Evolutionary conservation across 139 green algal genomes (phyloP), one percentile per base, ranked within the genome.

Genomic region (Chlorella sp.): DNA sequence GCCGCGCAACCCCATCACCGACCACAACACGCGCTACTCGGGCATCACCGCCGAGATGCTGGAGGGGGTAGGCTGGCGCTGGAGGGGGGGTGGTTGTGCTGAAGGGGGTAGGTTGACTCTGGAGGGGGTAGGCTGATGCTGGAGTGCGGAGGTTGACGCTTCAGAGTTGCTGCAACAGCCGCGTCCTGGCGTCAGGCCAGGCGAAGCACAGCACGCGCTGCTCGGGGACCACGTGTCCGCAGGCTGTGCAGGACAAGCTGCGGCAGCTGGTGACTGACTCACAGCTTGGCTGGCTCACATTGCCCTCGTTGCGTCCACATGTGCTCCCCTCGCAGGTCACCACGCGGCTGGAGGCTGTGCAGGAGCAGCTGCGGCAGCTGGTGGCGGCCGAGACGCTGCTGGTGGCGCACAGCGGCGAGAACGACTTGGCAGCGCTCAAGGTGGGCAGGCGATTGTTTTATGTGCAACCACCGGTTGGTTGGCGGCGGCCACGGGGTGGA

Each of bases 341-440:
- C 32, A 96, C 81, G 0, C 88, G 85, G 44, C 80, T 98, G 76
- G 82, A 80, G 32, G 93, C 97, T 36, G 88, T 93, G 22, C 93
- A 92, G 87, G 34, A 28, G 5, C 26, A 30, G 2, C 7, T 88
- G 28, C 43, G 40, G 34, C 6, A n/a, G 46, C 73, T 83, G 44
- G 51, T 87, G 30, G 34, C 51, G 5, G 38, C 82, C 16, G 56
- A 85, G 65, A 87, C 83, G 28, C 51, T 99, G 75, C 84, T 98
- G 73, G 93, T 98, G 30, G 96, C 96, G 4, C 96, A 99, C 87
- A 92, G 91, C n/a, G 90, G 98, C 69, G 93, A 99, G 77, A 99
- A 98, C 88, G 96, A 99, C 88, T 86, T 99, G 60, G 46, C 94
- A 80, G 32, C 96, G 62, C 6, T 82, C 43, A 80, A 82, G 82